Evolutionary conservation across 805 yeast genomes (phyloP), one percentile per base, ranked within the genome.

Genomic region (Priceomyces carsonii): DNA sequence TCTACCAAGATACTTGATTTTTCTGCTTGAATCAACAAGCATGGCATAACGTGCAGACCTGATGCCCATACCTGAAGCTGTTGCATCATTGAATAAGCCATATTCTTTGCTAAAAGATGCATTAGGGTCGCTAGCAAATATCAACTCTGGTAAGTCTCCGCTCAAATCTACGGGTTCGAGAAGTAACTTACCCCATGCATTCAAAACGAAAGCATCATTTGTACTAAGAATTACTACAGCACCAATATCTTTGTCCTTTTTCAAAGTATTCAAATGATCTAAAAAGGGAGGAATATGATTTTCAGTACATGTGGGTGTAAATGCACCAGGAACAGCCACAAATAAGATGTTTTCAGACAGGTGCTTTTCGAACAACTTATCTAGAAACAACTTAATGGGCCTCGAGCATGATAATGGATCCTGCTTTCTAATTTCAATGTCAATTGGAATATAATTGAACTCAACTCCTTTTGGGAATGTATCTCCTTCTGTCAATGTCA

Each of bases 251-350:
- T 61, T 50, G 18, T 50, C 47, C 38, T 52, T 52, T 39, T 48
- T 50, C 44, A 68, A 53, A 18, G 51, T 35, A 12, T 43, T 46
- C 47, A 64, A 51, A 40, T 63, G 47, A 15, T 40, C 29, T 43
- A 68, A 53, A 44, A 49, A 57, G 13, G 63, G 66, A 5, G 74
- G 74, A 30, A 68, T 55, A 50, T 68, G 74, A 45, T 60, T 55
- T 43, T 64, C 73, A 16, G 72, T 66, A 41, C 74, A 68, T 2
- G 69, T 55, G n/a, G 73, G 95, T 15, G 95, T 85, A 71, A 85
- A 86, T 8, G 95, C 93, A 41, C 90, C 95, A 6, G 74, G 74
- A 18, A 66, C 70, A 8, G 70, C 48, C 14, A 68, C 67, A 30
- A 66, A 44, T 31, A 65, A 47, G 5, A 63, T 49, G 28, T 54